phyloP scores from a whole-genome alignment of 2,329 filamentous ascomycete species.

The Penicillium nordicum region DNA sequence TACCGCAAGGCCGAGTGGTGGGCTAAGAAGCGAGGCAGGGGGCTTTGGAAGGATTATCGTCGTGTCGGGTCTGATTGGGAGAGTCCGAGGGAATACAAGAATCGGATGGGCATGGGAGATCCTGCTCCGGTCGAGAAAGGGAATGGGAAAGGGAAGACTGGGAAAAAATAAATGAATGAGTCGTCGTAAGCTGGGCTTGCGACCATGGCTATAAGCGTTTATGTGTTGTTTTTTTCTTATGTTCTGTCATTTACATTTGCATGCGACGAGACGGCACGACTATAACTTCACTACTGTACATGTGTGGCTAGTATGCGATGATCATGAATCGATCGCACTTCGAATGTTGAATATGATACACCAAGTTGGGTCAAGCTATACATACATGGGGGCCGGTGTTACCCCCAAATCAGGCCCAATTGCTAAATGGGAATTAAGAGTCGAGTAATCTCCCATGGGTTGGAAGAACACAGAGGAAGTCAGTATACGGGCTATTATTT shows the following conservation, averaged over 20 bases:
- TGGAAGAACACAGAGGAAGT: neutral
- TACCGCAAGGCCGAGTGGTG: slow-evolving; percentile 48
- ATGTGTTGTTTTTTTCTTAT: neutral
- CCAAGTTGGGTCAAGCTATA: slow-evolving; percentile 16
- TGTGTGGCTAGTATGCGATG: neutral
- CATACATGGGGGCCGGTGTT: slow-evolving; percentile 5
- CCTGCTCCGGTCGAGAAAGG: slow-evolving; percentile 12
- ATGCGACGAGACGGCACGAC: slow-evolving; percentile 14
- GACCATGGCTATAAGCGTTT: neutral
- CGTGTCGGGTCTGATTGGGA: slow-evolving; percentile 61
- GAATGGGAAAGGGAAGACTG: slow-evolving; percentile 28
- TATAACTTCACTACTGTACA: slow-evolving; percentile 4
- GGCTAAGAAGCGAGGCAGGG: slow-evolving; percentile 63
- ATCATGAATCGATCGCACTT: neutral
- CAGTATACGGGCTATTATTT: slow-evolving; percentile 7
- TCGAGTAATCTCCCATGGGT: neutral
- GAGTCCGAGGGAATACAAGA: slow-evolving; percentile 87
- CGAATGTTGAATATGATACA: slow-evolving; percentile 19
- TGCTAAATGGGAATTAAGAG: slow-evolving; percentile 18
- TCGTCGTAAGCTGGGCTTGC: neutral
- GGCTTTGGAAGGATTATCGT: slow-evolving; percentile 67
- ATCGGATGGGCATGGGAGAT: slow-evolving; percentile 47
- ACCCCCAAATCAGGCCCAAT: slow-evolving; percentile 2
- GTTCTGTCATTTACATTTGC: slow-evolving; percentile 8
- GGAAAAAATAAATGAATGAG: slow-evolving; percentile 13